Evolutionary conservation across 371 early-diverging fungal genomes (phyloP), one percentile per base, ranked within the genome.

Genomic region (Mortierella sp.): DNA sequence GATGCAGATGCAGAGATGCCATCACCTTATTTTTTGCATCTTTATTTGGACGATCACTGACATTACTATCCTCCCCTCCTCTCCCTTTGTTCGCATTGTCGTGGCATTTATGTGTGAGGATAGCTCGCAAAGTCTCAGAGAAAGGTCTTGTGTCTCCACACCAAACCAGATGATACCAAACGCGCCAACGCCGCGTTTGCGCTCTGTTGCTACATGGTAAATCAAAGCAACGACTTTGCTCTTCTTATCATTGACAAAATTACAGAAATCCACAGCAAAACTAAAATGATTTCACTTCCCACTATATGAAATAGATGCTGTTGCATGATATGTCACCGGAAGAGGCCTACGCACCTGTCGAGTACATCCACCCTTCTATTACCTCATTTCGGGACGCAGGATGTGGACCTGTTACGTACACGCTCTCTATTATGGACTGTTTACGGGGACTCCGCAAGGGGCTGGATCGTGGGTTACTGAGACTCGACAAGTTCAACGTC

Each of bases 311-410:
- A 47, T 60, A 92, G 93, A 77, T 93, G 81, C 72, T 93, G 19
- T 88, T 89, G n/a, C 89, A 90, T 63, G 77, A 88, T 26, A 80
- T 88, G 74, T 86, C 90, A 13, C 93, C 94, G 5, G 93, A 93
- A 42, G 91, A 91, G 63, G 93, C 93, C 0, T 90, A 81, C 72
- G 79, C 71, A 1, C 92, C 92, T 4, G 83, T 94, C 31, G 52
- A 82, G 16, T 79, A 84, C 72, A 77, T 89, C 26, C 60, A 80
- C 21, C 90, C 89, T 0, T 85, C 91, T 2, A 89, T 92, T 57
- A 74, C 57, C 55, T 75, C 93, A 4, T 94, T 89, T 88, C 89
- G 94, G 13, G 94, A 94, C 78, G 94, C 94, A 24, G 92, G 93
- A 10, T 92, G 91, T 81, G 94, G 94, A 1, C 87, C 92, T 0